Percentiles rank a stretch among this genome's conserved stretches.
Conservation (phyloP, 176 grass and related monocot species). For the Elymus sibiricus region DNA sequence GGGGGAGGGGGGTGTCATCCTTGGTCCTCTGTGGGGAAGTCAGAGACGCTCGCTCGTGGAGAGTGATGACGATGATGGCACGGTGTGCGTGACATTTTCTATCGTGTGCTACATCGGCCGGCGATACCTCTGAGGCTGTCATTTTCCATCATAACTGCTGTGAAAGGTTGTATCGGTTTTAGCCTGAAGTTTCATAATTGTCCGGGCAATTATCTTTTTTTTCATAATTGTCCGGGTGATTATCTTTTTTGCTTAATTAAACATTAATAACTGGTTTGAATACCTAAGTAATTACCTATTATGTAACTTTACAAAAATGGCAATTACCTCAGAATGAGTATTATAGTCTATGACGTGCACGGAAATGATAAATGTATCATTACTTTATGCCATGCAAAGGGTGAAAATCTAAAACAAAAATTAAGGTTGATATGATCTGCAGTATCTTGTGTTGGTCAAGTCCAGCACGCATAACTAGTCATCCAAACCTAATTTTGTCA, state of each 20-base stretch:
- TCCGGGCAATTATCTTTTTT: background rate
- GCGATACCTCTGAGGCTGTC: no score
- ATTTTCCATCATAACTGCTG: no score
- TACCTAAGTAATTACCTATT: background rate
- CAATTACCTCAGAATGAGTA: background rate
- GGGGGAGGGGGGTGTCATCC: no score
- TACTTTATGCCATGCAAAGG: background rate
- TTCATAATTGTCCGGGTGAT: background rate
- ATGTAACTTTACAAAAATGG: background rate
- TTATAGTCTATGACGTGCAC: background rate
- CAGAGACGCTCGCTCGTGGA: no score
- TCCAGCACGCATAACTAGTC: background rate
- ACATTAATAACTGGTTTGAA: background rate
- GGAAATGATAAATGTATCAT: background rate
- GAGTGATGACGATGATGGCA: no score
- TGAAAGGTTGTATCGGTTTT: no score
- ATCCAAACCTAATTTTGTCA: background rate
- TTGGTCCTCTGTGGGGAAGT: no score
- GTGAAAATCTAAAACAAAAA: background rate
- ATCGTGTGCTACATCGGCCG: no score
- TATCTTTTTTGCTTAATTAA: background rate
- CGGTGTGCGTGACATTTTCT: no score
- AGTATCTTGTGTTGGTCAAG: constrained; percentile 16
- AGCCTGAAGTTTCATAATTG: no score
- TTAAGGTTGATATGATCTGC: constrained; percentile 18